A percentile compares a stretch with the other conserved stretches of the same genome.
These are phyloP conservation scores for Pinus albicaulis DNA, from an alignment of 75 land plant genomes.

Conservation along the genomic window DNA sequence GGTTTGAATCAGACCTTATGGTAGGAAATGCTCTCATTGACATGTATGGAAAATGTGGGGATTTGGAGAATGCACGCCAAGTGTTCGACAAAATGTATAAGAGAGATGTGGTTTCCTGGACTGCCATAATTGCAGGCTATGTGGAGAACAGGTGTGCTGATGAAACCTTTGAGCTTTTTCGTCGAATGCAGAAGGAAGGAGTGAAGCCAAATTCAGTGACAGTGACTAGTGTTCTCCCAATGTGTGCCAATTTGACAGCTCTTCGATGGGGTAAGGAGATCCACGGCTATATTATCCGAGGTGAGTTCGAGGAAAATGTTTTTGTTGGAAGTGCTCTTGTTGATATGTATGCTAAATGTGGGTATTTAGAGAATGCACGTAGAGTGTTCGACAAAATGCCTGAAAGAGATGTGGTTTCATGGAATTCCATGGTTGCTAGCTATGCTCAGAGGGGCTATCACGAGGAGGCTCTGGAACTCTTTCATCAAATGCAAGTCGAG, in stretches of 20 bases:
- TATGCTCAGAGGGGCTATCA: constrained; percentile 11
- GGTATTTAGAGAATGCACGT: constrained; percentile 23
- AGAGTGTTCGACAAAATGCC: constrained; percentile 30
- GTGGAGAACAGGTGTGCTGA: constrained; percentile 34
- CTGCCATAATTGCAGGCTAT: constrained; percentile 59
- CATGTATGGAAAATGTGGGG: constrained; percentile 17
- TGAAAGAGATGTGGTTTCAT: constrained; percentile 40
- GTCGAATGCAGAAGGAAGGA: constrained; percentile 17
- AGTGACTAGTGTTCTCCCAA: constrained; percentile 42
- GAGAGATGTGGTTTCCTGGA: constrained; percentile 59
- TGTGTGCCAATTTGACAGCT: constrained; percentile 32
- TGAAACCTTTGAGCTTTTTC: constrained; percentile 31
- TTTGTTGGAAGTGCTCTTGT: constrained; percentile 33
- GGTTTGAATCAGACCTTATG: constrained; percentile 13
- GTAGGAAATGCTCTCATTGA: constrained; percentile 73
- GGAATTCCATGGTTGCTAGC: constrained; percentile 57
- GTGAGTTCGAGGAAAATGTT: constrained; percentile 37
- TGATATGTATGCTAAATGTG: constrained; percentile 66
- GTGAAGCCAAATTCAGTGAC: constrained; percentile 49
- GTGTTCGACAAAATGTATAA: constrained; percentile 34
- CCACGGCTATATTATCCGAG: constrained; percentile 29
- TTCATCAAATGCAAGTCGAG: constrained; percentile 7
- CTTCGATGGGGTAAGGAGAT: constrained; percentile 16
- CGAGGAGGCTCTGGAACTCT: constrained; percentile 16
- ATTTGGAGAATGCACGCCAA: constrained; percentile 22